Percentiles rank a stretch among this genome's conserved stretches.
Evolutionary conservation across 495 filamentous ascomycete genomes (phyloP).

Genomic region (Penicillium silybi): DNA sequence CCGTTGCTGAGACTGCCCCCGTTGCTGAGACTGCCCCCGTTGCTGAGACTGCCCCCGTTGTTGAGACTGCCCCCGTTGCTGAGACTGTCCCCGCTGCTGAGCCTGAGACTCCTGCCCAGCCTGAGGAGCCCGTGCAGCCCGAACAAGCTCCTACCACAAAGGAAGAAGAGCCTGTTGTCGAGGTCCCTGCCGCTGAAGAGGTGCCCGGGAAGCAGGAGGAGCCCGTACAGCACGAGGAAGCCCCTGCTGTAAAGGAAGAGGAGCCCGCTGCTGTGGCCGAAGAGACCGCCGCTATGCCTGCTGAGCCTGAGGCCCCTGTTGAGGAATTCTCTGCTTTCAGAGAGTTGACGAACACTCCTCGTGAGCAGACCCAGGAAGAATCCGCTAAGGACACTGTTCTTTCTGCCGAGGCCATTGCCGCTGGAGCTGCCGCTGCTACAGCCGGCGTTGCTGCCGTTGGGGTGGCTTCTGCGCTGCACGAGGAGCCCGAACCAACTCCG

Average conservation of each 20-base stretch:
- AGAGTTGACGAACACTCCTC: background rate
- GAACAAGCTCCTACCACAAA: background rate
- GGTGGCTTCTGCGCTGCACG: constrained; percentile 16
- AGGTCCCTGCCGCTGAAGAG: background rate
- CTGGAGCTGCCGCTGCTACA: constrained; percentile 24
- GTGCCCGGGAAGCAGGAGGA: background rate
- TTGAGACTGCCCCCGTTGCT: background rate
- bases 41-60: background rate
- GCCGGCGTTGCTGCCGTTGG: constrained; percentile 20
- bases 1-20: background rate
- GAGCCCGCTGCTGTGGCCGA: background rate
- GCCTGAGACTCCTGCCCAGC: background rate
- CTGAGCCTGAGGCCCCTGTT: constrained; percentile 1
- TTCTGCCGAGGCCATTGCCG: constrained; percentile 24
- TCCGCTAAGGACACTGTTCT: constrained; percentile 17
- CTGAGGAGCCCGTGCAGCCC: constrained; percentile 5
- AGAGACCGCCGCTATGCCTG: constrained; percentile 1
- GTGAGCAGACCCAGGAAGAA: constrained; percentile 5
- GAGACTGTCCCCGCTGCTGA: background rate
- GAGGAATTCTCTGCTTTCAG: constrained; percentile 4
- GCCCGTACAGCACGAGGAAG: background rate
- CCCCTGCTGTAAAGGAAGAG: constrained; percentile 8
- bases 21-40: background rate
- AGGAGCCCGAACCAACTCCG: constrained; percentile 11
- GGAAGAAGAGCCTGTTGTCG: background rate